A percentile compares a stretch with the other conserved stretches of the same genome.
These are phyloP conservation scores for Xanthoconium stramineum DNA, from an alignment of 768 basidiomycete genomes.

Conservation along the genomic window DNA sequence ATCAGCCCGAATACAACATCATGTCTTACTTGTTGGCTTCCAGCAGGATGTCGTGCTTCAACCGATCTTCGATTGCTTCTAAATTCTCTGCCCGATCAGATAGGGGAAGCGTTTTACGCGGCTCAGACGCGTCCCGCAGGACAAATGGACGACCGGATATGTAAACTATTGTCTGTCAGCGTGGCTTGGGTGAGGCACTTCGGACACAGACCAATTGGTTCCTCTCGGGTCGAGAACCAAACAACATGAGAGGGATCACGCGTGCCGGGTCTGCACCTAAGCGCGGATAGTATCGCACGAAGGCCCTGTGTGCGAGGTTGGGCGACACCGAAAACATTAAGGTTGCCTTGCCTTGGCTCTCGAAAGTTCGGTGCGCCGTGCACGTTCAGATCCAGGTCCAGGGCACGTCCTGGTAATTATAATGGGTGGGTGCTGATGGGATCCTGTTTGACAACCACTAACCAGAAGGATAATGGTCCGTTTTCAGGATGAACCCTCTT, in stretches of 20 bases:
- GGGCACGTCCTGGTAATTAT: constrained; percentile 61
- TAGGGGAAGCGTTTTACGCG: constrained; percentile 70
- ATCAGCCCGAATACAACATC: neutral
- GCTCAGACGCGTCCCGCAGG: constrained; percentile 81
- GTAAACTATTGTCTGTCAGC: constrained; percentile 46
- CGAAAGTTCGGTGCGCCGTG: constrained; percentile 97
- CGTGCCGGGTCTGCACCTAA: constrained; percentile 69
- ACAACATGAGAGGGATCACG: constrained; percentile 70
- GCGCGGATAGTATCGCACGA: constrained; percentile 81
- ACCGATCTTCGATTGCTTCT: constrained; percentile 84
- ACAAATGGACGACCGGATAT: constrained; percentile 93
- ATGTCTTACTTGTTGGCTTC: constrained; percentile 64
- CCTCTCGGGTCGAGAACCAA: constrained; percentile 97
- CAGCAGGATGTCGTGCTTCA: constrained; percentile 88
- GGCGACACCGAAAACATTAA: constrained; percentile 94
- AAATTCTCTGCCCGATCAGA: constrained; percentile 94
- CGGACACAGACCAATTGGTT: constrained; percentile 66
- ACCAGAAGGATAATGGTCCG: constrained; percentile 85
- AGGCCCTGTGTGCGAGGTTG: constrained; percentile 93
- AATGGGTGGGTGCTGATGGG: constrained; percentile 1
- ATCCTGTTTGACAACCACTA: constrained; percentile 12
- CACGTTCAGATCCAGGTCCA: constrained; percentile 87
- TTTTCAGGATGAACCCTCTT: constrained; percentile 91
- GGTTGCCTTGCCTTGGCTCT: constrained; percentile 67
- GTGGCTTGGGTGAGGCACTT: neutral